Conservation (phyloP, 305 asterid genomes). For the Solanum hybrid region DNA sequence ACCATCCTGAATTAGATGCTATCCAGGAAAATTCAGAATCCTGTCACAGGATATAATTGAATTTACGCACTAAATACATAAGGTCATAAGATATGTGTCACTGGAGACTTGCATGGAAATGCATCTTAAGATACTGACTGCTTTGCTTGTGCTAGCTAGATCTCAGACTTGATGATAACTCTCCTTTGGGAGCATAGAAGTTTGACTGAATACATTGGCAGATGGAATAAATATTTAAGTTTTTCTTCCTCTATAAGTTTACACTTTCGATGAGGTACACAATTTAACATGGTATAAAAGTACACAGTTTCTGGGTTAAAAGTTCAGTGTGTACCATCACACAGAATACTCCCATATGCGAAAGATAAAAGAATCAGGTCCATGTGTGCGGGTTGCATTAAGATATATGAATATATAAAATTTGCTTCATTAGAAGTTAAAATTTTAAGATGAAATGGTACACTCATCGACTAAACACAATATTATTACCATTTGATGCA, state of each 20-base stretch:
- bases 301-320: not conserved
- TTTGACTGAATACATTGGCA: not conserved
- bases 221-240: not conserved
- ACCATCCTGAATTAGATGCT: not conserved
- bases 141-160: not conserved
- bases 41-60: not conserved
- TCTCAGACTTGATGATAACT: not conserved
- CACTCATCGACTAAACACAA: not conserved
- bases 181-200: not conserved
- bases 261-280: not conserved
- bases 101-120: not conserved
- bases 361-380: not conserved
- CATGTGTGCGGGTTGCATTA: not conserved
- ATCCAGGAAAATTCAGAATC: not conserved
- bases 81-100: not conserved
- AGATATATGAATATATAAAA: not conserved
- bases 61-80: not conserved
- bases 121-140: not conserved
- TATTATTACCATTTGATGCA: not conserved
- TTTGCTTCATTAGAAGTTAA: not conserved
- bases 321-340: not conserved
- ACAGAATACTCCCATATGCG: not conserved
- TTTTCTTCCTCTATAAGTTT: not conserved
- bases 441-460: not conserved
- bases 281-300: not conserved